Evolutionary conservation across 2,329 filamentous ascomycete species (phyloP).

Genomic region (Phialophora macrospora): DNA sequence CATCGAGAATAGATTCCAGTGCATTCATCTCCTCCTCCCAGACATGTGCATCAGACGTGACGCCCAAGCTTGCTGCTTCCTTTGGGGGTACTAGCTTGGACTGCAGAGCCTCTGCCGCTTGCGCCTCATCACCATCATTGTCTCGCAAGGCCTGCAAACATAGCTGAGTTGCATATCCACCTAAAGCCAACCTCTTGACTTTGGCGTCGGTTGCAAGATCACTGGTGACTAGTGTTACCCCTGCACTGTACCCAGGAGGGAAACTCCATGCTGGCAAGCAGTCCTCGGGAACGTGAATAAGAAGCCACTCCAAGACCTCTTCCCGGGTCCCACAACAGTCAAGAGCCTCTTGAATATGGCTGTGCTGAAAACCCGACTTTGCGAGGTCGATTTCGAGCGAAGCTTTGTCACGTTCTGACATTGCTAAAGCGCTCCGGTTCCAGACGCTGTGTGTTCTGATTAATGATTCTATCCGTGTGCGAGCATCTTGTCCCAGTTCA

Average conservation of each 20-base stretch:
- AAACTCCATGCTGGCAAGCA: slow-evolving; percentile 92
- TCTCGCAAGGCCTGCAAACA: slow-evolving; percentile 78
- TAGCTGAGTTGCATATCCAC: slow-evolving; percentile 84
- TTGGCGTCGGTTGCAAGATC: slow-evolving; percentile 81
- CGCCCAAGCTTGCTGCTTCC: not conserved
- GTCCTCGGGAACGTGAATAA: slow-evolving; percentile 96
- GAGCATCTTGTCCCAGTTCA: slow-evolving; percentile 84
- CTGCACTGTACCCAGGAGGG: slow-evolving; percentile 88
- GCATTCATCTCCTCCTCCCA: slow-evolving; percentile 89
- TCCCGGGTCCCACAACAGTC: slow-evolving; percentile 87
- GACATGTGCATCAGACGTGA: slow-evolving; percentile 52
- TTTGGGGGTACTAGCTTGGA: slow-evolving; percentile 56
- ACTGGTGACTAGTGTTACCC: slow-evolving; percentile 81
- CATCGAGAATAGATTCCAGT: slow-evolving; percentile 83
- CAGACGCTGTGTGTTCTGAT: slow-evolving; percentile 79
- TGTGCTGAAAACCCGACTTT: slow-evolving; percentile 82
- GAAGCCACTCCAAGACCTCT: slow-evolving; percentile 91
- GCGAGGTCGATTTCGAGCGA: slow-evolving; percentile 73
- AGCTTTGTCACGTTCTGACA: slow-evolving; percentile 63
- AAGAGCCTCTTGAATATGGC: slow-evolving; percentile 86
- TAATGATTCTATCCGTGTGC: slow-evolving; percentile 77
- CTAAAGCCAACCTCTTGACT: slow-evolving; percentile 78
- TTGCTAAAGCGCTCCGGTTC: slow-evolving; percentile 78
- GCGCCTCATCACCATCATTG: slow-evolving; percentile 71
- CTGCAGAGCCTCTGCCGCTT: slow-evolving; percentile 80